Percentiles rank a stretch among this genome's conserved stretches.
Conservation (phyloP, 1,139 yeast species). For the Candida albicans region DNA sequence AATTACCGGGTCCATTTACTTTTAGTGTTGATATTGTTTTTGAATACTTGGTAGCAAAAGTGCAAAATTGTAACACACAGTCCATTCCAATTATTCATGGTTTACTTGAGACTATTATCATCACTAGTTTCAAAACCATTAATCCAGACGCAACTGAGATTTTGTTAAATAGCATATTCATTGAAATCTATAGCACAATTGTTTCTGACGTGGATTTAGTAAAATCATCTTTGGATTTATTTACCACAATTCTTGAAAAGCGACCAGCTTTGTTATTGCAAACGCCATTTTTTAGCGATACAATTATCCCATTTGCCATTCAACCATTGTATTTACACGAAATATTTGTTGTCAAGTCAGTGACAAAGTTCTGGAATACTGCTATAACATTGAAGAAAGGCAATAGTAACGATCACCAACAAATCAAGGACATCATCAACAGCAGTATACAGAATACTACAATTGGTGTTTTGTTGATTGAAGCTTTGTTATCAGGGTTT, state of each 20-base stretch:
- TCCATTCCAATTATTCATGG: conserved; percentile 43
- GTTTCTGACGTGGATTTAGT: conserved; percentile 55
- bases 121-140: conserved; percentile 31
- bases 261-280: conserved; percentile 51
- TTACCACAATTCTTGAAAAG: conserved; percentile 47
- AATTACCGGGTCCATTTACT: conserved; percentile 59
- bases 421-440: conserved; percentile 32
- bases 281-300: conserved; percentile 29
- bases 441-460: conserved; percentile 15
- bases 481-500: conserved; percentile 35
- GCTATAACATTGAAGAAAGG: conserved; percentile 57
- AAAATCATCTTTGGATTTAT: conserved; percentile 43
- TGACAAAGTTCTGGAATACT: conserved; percentile 65
- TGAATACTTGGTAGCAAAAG: conserved; percentile 45
- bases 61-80: conserved; percentile 25
- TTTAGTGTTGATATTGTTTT: conserved; percentile 45
- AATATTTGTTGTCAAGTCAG: conserved; percentile 61
- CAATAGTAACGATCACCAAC: conserved; percentile 44
- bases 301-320: conserved; percentile 44
- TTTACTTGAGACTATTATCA: conserved; percentile 42
- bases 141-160: conserved; percentile 27
- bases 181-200: conserved; percentile 33
- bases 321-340: conserved; percentile 56
- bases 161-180: conserved; percentile 31
- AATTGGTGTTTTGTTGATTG: conserved; percentile 38